phyloP scores from a whole-genome alignment of 228 moss, liverwort and hornwort genomes.

The Sphagnum fallax region DNA sequence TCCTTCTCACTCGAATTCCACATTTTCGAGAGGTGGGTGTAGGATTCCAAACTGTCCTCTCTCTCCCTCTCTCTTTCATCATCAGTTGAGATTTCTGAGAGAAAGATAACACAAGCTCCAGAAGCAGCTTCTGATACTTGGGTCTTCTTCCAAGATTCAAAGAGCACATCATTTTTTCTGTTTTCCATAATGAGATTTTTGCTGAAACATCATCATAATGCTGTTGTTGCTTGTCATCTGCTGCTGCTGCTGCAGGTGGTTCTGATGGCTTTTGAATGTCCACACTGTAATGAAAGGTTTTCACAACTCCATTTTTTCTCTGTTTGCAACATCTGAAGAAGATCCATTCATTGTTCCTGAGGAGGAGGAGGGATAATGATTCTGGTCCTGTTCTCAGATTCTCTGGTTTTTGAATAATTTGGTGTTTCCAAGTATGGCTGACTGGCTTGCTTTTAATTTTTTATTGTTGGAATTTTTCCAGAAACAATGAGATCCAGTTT shows the following conservation, averaged over 20 bases:
- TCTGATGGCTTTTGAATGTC: conserved; percentile 84
- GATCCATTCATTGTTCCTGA: too few species aligned
- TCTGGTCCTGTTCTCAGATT: too few species aligned
- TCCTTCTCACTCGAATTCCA: conserved; percentile 71
- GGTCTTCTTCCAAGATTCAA: not conserved
- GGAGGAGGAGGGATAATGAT: too few species aligned
- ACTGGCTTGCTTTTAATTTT: too few species aligned
- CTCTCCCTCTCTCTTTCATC: not conserved
- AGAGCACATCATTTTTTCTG: too few species aligned
- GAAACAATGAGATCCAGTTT: conserved; percentile 84
- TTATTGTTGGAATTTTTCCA: conserved; percentile 7
- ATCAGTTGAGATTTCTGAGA: not conserved
- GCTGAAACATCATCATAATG: not conserved
- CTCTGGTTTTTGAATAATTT: too few species aligned
- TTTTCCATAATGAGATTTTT: not conserved
- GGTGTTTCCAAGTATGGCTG: too few species aligned
- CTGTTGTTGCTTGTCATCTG: not conserved
- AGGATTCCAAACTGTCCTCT: not conserved
- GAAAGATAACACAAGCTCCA: not conserved
- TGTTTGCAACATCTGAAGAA: not conserved
- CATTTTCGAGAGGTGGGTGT: conserved; percentile 67
- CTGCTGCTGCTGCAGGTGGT: conserved; percentile 41
- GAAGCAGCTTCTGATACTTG: not conserved
- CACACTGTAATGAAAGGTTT: conserved; percentile 78
- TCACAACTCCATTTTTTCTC: not conserved